Conservation (phyloP, 2,329 filamentous ascomycete genomes). For the Verticillium klebahnii region DNA sequence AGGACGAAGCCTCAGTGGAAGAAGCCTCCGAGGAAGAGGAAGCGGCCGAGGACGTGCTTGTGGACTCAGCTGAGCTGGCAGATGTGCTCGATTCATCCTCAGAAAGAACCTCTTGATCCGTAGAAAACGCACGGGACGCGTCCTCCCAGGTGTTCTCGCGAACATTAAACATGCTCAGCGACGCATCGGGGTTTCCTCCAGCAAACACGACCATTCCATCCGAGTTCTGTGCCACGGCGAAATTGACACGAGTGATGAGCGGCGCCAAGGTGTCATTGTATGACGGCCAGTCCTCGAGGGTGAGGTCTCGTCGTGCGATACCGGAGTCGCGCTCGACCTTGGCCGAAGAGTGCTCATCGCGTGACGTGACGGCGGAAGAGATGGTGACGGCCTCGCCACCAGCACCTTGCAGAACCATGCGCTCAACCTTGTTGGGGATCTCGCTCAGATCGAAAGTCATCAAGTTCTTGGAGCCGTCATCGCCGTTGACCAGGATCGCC, state of each 20-base stretch:
- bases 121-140: constrained; percentile 56
- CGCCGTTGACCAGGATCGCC: constrained; percentile 62
- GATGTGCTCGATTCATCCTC: constrained; percentile 18
- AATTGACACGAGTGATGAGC: constrained; percentile 57
- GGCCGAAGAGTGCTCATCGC: constrained; percentile 30
- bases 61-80: constrained; percentile 19
- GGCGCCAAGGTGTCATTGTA: constrained; percentile 78
- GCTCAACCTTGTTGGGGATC: constrained; percentile 70
- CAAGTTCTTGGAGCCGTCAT: constrained; percentile 73
- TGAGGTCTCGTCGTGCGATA: constrained; percentile 39
- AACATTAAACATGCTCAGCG: constrained; percentile 74
- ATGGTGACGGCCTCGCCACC: constrained; percentile 49
- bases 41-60: constrained; percentile 22
- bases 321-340: neutral
- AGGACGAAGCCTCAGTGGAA: constrained; percentile 19
- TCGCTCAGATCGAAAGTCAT: constrained; percentile 72
- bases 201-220: constrained; percentile 65
- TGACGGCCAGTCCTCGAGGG: constrained; percentile 62
- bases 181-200: constrained; percentile 63
- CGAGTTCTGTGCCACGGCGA: constrained; percentile 63
- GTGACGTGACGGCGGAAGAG: constrained; percentile 37
- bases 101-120: constrained; percentile 33
- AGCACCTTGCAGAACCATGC: constrained; percentile 61
- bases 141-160: constrained; percentile 75
- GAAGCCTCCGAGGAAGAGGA: constrained; percentile 19